Evolutionary conservation across 2,329 filamentous ascomycete species (phyloP), one percentile per base, ranked within the genome.

Genomic region (Iodosphaeria phyllophila): DNA sequence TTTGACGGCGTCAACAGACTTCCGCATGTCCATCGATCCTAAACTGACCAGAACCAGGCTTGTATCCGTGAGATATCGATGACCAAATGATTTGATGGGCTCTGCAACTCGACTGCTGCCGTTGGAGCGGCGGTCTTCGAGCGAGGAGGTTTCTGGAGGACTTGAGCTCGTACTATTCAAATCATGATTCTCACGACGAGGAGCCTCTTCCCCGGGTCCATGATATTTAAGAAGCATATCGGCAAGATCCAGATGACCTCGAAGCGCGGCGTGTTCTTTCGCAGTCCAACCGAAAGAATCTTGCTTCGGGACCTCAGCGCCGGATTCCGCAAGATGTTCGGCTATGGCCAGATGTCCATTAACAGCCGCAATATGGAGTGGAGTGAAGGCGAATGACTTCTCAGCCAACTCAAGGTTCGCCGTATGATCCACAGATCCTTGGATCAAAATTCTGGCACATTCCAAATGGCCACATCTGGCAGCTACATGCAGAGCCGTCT

Each of bases 241-340:
- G 5, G 83, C 79, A 40, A 95, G 83, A 1, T 66, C 59, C 35
- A 95, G 64, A 45, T 98, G 84, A 0, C 89, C 89, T 44, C 89
- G 64, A 25, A 98, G 54, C 1, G 84, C 77, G 13, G 89, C 86
- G 46, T 98, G 89, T 43, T 98, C 89, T 43, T 75, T 82, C 1
- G 84, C 76, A 3, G 78, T 89, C 89, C 89, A 98, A 6, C 86
- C 86, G 22, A 83, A 93, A 1, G 74, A 76, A 46, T 98, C 89
- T 5, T 61, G 54, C 30, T 66, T 72, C 28, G 74, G 71, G 3
- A 82, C 52, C 30, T 91, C 69, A 0, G 82, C 80, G 2, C 80
- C 80, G 13, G 76, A 74, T 24, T 74, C 65, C 20, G 92, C 64
- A 4, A 98, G 59, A 13, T 89, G 57, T 40, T 83, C 64, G 1